phyloP scores from a whole-genome alignment of 306 rosid genomes.

The Lathyrus sativus region DNA sequence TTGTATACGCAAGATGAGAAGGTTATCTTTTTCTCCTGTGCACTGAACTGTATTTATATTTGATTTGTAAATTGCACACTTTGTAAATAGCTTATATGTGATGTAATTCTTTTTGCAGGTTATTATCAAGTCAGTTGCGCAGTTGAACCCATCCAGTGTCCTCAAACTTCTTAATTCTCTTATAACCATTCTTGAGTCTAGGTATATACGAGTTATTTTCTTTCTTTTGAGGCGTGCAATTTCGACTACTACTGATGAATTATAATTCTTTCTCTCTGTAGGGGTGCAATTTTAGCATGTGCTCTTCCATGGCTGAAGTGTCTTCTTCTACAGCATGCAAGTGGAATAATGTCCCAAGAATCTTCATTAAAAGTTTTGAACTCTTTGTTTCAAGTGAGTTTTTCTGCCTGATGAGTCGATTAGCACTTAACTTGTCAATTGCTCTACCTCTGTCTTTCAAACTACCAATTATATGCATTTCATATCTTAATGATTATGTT shows the following conservation, averaged over 20 bases:
- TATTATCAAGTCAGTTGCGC: slow-evolving; percentile 67
- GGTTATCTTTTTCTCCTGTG: slow-evolving; percentile 43
- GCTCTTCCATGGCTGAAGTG: slow-evolving; percentile 77
- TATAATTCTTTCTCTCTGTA: slow-evolving; percentile 15
- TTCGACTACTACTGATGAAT: slow-evolving; percentile 7
- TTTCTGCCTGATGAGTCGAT: slow-evolving; percentile 23
- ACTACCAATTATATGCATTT: slow-evolving; percentile 6
- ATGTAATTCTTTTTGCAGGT: slow-evolving; percentile 53
- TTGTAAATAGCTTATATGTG: neutral
- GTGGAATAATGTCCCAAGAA: slow-evolving; percentile 74
- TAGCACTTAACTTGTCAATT: slow-evolving; percentile 12
- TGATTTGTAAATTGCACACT: neutral
- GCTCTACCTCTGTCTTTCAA: slow-evolving; percentile 8
- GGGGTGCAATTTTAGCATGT: slow-evolving; percentile 81
- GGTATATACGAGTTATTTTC: slow-evolving; percentile 41
- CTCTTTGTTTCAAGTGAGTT: slow-evolving; percentile 75
- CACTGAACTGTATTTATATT: neutral
- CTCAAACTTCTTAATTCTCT: slow-evolving; percentile 71
- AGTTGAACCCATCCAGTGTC: slow-evolving; percentile 61
- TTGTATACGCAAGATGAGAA: slow-evolving; percentile 76
- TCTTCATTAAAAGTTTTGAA: slow-evolving; percentile 71
- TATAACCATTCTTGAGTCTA: slow-evolving; percentile 63
- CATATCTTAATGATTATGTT: slow-evolving; percentile 26
- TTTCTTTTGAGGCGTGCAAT: neutral
- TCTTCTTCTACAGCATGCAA: slow-evolving; percentile 76